Evolutionary conservation across 73 alveolate genomes (phyloP).

Genomic region (Stentor roeselii): DNA sequence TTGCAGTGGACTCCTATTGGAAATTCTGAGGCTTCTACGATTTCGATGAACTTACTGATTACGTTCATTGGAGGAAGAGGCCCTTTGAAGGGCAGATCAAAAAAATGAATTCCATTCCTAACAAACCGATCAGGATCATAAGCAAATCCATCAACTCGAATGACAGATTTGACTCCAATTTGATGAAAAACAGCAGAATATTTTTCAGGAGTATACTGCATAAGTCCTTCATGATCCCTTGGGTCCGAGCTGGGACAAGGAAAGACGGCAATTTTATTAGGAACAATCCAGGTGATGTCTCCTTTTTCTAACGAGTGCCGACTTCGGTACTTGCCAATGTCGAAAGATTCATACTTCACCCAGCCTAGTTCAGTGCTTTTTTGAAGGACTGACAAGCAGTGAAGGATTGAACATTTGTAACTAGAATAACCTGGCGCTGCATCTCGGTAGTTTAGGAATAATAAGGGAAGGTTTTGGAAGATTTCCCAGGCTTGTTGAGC

Average conservation of each 20-base stretch:
- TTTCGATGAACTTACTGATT: conserved; percentile 45
- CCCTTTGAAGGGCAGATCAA: conserved; percentile 64
- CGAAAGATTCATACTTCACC: conserved; percentile 54
- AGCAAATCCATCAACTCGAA: conserved; percentile 65
- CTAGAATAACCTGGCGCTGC: conserved; percentile 41
- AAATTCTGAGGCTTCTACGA: conserved; percentile 46
- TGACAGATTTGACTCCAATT: conserved; percentile 56
- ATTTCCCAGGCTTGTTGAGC: conserved; percentile 63
- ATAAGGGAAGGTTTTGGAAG: conserved; percentile 28
- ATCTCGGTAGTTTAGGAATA: conserved; percentile 47
- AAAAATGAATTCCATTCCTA: conserved; percentile 58
- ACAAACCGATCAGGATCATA: conserved; percentile 55
- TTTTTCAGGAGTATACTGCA: conserved; percentile 63
- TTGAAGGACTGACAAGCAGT: conserved; percentile 64
- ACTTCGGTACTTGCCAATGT: conserved; percentile 38
- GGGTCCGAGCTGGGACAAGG: conserved; percentile 32
- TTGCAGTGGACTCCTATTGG: conserved; percentile 90
- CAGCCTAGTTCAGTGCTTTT: conserved; percentile 56
- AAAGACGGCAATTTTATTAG: conserved; percentile 46
- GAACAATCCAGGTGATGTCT: conserved; percentile 62
- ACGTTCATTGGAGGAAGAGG: conserved; percentile 70
- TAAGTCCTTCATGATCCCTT: conserved; percentile 10
- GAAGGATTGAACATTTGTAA: conserved; percentile 55
- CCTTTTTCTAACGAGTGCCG: conserved; percentile 45
- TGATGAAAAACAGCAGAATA: conserved; percentile 66